phyloP scores from a whole-genome alignment of 1,284 basidiomycete species.

The Inonotus obliquus region DNA sequence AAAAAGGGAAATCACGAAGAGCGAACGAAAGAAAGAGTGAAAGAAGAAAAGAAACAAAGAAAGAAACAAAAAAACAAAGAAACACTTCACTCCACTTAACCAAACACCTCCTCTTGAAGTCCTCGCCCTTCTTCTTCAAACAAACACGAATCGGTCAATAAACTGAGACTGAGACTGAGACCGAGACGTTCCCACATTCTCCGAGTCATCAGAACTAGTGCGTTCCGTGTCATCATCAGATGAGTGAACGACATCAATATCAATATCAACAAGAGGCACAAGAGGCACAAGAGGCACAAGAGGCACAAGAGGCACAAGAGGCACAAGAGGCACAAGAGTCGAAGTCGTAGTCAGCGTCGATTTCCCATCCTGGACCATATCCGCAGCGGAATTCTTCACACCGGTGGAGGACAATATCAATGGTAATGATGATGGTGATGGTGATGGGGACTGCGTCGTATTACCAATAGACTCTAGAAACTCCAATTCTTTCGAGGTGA shows the following conservation, averaged over 20 bases:
- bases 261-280: neutral
- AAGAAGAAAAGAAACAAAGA: neutral
- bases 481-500: neutral
- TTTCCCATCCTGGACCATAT: neutral
- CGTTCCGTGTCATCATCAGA: neutral
- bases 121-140: neutral
- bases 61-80: neutral
- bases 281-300: no score
- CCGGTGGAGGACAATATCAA: no score
- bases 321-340: no score
- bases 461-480: neutral
- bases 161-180: neutral
- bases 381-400: no score
- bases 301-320: no score
- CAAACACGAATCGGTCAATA: no score
- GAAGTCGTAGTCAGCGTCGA: no score
- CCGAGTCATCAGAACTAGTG: neutral
- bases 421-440: no score
- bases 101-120: slow-evolving; percentile 11
- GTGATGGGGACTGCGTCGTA: neutral
- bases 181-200: neutral
- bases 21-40: neutral
- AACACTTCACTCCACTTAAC: neutral
- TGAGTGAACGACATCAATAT: neutral
- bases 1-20: neutral